Evolutionary conservation across 1,284 basidiomycete genomes (phyloP).

Genomic region (Pterulicium gracile): DNA sequence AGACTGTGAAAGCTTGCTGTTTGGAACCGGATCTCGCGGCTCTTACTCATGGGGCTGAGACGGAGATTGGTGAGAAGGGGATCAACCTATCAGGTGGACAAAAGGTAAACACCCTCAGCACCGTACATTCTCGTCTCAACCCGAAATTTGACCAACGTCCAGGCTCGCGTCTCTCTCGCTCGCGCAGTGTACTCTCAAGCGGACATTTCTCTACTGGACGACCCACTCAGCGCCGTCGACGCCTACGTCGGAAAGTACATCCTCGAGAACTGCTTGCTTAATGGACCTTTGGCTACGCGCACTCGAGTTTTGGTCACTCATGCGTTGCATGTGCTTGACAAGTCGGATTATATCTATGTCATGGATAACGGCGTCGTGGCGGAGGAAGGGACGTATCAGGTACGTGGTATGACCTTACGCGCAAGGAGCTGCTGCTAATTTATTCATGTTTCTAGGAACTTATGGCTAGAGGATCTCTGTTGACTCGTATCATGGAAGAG

Average conservation of each 20-base stretch:
- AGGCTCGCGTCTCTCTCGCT: slow-evolving; percentile 57
- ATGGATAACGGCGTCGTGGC: slow-evolving; percentile 43
- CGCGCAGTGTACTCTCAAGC: slow-evolving; percentile 54
- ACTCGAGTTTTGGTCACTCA: slow-evolving; percentile 53
- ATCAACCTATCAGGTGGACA: slow-evolving; percentile 30
- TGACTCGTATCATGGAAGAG: slow-evolving; percentile 33
- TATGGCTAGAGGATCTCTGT: slow-evolving; percentile 27
- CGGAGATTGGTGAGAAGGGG: slow-evolving; percentile 62
- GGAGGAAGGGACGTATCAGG: slow-evolving; percentile 36
- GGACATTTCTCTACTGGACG: slow-evolving; percentile 43
- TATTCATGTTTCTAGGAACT: slow-evolving; percentile 22
- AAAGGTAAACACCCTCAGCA: slow-evolving; percentile 16
- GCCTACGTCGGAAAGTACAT: slow-evolving; percentile 32
- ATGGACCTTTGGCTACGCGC: slow-evolving; percentile 30
- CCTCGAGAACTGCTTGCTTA: slow-evolving; percentile 34
- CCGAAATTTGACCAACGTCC: background rate
- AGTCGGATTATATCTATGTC: slow-evolving; percentile 39
- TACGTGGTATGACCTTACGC: slow-evolving; percentile 12
- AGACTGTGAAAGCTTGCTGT: slow-evolving; percentile 32
- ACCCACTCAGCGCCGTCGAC: slow-evolving; percentile 46
- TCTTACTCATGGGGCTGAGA: slow-evolving; percentile 19
- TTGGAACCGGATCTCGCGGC: slow-evolving; percentile 33
- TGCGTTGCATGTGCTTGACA: slow-evolving; percentile 39
- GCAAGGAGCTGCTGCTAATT: background rate
- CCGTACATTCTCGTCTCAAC: background rate